Percentiles rank a stretch among this genome's conserved stretches.
phyloP scores from a whole-genome alignment of 352 stramenopile genomes.

The Thraustochytrium striatum region DNA sequence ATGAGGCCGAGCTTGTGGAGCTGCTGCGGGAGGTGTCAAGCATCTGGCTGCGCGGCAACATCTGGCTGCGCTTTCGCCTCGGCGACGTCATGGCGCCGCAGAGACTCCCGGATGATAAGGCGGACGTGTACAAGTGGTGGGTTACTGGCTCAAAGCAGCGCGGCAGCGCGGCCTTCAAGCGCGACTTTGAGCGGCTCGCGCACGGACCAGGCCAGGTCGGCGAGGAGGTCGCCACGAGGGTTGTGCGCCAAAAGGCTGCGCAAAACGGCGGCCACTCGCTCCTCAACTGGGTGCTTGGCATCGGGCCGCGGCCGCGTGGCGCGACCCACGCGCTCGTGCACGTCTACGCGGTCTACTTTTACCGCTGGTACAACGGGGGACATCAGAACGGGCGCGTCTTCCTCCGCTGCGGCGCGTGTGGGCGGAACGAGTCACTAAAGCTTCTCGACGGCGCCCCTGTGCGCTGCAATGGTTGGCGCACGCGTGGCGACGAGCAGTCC shows the following conservation, averaged over 20 bases:
- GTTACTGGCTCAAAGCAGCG: neutral
- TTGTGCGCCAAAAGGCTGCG: neutral
- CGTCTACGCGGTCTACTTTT: neutral
- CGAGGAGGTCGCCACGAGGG: neutral
- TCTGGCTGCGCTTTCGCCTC: neutral
- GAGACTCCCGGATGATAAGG: neutral
- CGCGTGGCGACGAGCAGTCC: neutral
- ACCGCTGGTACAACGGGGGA: neutral
- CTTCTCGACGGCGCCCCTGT: neutral
- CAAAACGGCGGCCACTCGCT: neutral
- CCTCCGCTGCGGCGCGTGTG: neutral
- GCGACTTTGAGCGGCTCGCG: neutral
- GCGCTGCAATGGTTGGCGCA: neutral
- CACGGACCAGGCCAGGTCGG: neutral
- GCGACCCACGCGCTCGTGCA: neutral
- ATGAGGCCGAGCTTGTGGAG: neutral
- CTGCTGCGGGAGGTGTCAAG: neutral
- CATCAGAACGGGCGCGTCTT: neutral
- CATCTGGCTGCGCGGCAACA: neutral
- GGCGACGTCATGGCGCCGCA: neutral
- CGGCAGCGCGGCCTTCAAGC: neutral
- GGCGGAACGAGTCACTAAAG: neutral
- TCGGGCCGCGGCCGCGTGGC: neutral
- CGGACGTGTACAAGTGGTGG: neutral
- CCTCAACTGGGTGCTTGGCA: neutral